Conservation (phyloP, 1,284 basidiomycete species). For the Puccinia polysora region DNA sequence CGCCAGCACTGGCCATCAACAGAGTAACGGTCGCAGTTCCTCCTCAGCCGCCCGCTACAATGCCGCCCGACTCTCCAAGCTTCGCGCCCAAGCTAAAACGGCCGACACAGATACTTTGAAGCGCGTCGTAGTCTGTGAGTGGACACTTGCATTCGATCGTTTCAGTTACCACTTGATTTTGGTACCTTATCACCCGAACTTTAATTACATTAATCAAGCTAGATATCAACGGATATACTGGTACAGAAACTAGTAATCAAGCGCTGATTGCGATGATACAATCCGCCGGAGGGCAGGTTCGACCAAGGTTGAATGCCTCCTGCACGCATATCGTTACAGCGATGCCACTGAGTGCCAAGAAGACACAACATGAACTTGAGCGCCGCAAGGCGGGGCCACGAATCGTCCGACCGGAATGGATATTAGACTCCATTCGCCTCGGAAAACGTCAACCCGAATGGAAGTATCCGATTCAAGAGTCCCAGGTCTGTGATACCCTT, state of each 20-base stretch:
- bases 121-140: conserved; percentile 29
- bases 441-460: conserved; percentile 40
- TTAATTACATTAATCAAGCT: no score
- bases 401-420: conserved; percentile 36
- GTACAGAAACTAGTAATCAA: conserved; percentile 24
- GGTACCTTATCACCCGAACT: no score
- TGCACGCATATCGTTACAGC: conserved; percentile 39
- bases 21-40: conserved; percentile 12
- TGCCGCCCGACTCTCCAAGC: conserved; percentile 18
- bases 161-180: neutral
- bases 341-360: conserved; percentile 33
- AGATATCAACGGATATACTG: conserved; percentile 42
- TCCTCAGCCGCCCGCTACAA: conserved; percentile 7
- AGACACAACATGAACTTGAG: conserved; percentile 21
- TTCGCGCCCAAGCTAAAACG: conserved; percentile 34
- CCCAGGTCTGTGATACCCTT: conserved; percentile 2
- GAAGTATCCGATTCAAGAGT: conserved; percentile 26
- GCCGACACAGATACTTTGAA: conserved; percentile 27
- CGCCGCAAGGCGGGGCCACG: conserved; percentile 1
- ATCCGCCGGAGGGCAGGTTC: conserved; percentile 24
- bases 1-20: conserved; percentile 36
- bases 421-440: conserved; percentile 18
- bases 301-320: conserved; percentile 4
- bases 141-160: neutral
- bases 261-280: conserved; percentile 21